phyloP scores from a whole-genome alignment of 805 yeast species.

The Candida maesae region DNA sequence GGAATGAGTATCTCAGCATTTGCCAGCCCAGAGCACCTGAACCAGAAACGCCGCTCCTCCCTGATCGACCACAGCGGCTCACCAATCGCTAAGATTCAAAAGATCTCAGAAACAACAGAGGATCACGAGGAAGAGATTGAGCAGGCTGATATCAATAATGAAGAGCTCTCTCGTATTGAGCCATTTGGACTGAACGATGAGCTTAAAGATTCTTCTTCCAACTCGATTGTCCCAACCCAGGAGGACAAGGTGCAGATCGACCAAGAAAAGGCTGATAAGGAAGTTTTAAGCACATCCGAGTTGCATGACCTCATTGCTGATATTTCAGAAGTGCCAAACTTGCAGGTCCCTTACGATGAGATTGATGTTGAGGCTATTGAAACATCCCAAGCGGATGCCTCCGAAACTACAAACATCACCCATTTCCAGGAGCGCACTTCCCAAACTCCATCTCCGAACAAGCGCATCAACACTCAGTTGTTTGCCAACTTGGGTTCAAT shows the following conservation, averaged over 20 bases:
- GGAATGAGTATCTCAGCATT: neutral
- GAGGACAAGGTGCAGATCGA: slow-evolving; percentile 11
- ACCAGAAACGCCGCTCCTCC: slow-evolving; percentile 22
- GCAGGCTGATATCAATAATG: slow-evolving; percentile 20
- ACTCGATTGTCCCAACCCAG: slow-evolving; percentile 10
- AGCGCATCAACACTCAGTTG: slow-evolving; percentile 3
- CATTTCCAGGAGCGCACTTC: slow-evolving; percentile 22
- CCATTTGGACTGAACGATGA: slow-evolving; percentile 5
- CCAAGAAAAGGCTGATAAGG: too few species aligned
- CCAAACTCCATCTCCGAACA: slow-evolving; percentile 3
- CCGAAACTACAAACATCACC: slow-evolving; percentile 23
- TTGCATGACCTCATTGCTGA: too few species aligned
- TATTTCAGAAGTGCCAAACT: too few species aligned
- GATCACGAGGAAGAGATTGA: slow-evolving; percentile 22
- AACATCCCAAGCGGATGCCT: slow-evolving; percentile 18
- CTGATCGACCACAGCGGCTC: slow-evolving; percentile 25
- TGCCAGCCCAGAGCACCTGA: slow-evolving; percentile 7
- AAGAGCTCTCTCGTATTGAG: slow-evolving; percentile 28
- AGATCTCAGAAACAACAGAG: slow-evolving; percentile 3
- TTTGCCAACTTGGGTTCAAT: slow-evolving; percentile 7
- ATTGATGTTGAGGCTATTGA: too few species aligned
- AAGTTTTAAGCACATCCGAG: too few species aligned
- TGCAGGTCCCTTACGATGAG: too few species aligned
- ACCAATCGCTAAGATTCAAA: slow-evolving; percentile 11
- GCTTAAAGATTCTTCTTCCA: neutral